Conservation (phyloP, 1,284 basidiomycete species). For the Heliocybe sulcata region DNA sequence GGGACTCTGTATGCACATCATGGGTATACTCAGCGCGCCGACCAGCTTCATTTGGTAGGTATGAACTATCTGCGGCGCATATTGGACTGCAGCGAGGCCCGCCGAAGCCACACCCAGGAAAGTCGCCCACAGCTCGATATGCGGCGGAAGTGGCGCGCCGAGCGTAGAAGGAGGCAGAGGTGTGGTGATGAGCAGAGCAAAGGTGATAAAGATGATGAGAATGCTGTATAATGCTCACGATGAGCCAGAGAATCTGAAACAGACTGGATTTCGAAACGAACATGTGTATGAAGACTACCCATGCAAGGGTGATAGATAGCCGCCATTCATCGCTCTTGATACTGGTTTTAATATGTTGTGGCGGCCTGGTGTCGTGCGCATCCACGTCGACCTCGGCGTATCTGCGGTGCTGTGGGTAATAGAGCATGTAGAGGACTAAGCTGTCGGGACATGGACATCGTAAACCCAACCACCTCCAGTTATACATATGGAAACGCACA, state of each 20-base stretch:
- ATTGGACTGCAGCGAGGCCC: conserved; percentile 76
- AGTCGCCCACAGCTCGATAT: conserved; percentile 67
- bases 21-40: conserved; percentile 87
- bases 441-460: conserved; percentile 30
- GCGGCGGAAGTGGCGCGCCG: conserved; percentile 24
- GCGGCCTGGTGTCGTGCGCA: conserved; percentile 32
- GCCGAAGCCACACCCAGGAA: conserved; percentile 85
- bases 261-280: conserved; percentile 30
- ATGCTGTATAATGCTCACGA: conserved; percentile 28
- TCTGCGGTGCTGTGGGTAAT: conserved; percentile 83
- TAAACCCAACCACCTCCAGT: neutral
- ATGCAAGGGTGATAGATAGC: conserved; percentile 66
- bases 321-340: conserved; percentile 66
- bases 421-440: conserved; percentile 85
- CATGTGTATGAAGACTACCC: conserved; percentile 73
- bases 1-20: conserved; percentile 94
- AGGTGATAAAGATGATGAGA: conserved; percentile 44
- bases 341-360: conserved; percentile 38
- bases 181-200: conserved; percentile 44
- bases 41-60: conserved; percentile 80
- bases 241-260: conserved; percentile 11
- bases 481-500: conserved; percentile 49
- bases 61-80: conserved; percentile 80
- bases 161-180: conserved; percentile 30
- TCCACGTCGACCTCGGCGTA: conserved; percentile 45